A percentile compares a stretch with the other conserved stretches of the same genome.
Conservation (phyloP, 2,329 filamentous ascomycete genomes). For the Neobulgaria alba region DNA sequence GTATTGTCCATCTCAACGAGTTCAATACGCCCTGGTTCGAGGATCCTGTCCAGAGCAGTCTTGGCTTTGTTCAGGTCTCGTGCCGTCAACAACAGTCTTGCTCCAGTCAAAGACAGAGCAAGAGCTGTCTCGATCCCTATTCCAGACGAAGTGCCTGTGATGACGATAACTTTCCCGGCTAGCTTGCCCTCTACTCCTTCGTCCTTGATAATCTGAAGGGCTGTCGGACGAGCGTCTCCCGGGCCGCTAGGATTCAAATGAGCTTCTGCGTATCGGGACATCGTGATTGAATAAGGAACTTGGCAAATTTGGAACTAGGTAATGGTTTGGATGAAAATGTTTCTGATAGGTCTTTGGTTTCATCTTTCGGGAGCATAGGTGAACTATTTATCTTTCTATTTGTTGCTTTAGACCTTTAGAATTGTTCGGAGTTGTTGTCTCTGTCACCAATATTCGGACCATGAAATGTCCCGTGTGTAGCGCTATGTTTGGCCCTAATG, state of each 20-base stretch:
- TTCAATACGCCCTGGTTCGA: background rate
- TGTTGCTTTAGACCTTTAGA: background rate
- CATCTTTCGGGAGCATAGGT: background rate
- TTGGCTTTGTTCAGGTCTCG: constrained; percentile 1
- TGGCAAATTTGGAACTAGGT: background rate
- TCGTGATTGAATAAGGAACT: constrained; percentile 1
- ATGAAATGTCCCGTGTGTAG: background rate
- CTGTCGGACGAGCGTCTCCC: constrained; percentile 13
- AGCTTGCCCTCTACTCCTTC: constrained; percentile 21
- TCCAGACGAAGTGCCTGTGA: constrained; percentile 6
- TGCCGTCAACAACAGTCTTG: constrained; percentile 3
- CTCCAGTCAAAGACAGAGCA: constrained; percentile 3
- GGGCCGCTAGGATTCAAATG: constrained; percentile 8
- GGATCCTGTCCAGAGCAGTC: constrained; percentile 1
- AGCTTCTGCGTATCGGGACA: constrained; percentile 4
- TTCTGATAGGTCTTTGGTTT: background rate
- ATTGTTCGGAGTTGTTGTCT: background rate
- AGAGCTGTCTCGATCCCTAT: constrained; percentile 6
- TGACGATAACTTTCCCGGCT: constrained; percentile 25
- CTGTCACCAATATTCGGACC: background rate
- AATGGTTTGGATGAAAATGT: constrained; percentile 2
- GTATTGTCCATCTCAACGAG: background rate
- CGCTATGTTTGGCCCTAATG: background rate
- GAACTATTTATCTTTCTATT: background rate
- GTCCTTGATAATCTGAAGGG: constrained; percentile 28